Evolutionary conservation across 2,329 filamentous ascomycete species (phyloP), one percentile per base, ranked within the genome.

Genomic region (Sphaerostilbella broomeana): DNA sequence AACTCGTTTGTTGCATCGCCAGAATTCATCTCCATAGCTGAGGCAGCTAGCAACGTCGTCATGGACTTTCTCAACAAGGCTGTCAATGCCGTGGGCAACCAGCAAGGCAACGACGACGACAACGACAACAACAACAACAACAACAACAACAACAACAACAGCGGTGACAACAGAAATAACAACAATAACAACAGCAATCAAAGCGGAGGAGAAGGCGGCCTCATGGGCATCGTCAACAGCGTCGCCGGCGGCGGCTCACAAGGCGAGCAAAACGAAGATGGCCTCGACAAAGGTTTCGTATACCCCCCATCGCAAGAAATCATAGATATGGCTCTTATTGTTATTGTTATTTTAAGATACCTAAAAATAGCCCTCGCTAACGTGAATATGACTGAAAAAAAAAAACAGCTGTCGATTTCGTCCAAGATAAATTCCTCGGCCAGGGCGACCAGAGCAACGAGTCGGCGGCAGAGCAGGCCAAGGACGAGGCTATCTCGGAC

Each of bases 221-320:
- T 88, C 48, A 72, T 77, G 57, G 73, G 81, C 64, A 86, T 85
- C 67, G 37, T 89, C 44, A 86, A 90, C 67, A 58, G 63, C 42
- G 70, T 79, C 49, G 82, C 81, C 15, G 86, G 86, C 24, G 86
- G 86, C 38, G 86, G 86, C 25, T 63, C 63, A 22, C 68, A 84
- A 61, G 79, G 81, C 57, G 86, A 90, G 73, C 81, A 86, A 75
- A 84, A 88, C 51, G 85, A 92, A 62, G 84, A 90, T 55, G 65
- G 61, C n/a, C 75, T 92, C 37, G 86, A 92, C 67, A 92, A 92
- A 68, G 81, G 84, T 86, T 46, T 17, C 45, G 24, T 10, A 12
- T 17, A n/a, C 9, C 45, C 9, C 20, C 4, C 6, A 4, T 39
- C 9, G 10, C n/a, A 19, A 3, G 2, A 2, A 22, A 21, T n/a